These are phyloP conservation scores for Mycena kentingensis DNA, from an alignment of 768 basidiomycete genomes.

Conservation along the genomic window DNA sequence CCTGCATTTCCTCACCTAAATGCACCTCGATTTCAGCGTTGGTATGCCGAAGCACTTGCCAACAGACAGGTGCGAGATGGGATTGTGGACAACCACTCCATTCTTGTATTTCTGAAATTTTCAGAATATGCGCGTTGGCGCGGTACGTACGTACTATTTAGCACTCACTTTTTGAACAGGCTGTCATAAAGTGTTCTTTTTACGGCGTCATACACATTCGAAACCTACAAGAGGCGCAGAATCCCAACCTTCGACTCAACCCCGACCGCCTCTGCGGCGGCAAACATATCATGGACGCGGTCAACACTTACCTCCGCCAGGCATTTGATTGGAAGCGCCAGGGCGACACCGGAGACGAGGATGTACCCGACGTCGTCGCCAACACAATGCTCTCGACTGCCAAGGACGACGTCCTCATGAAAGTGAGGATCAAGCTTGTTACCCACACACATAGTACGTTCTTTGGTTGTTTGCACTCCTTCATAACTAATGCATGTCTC, in stretches of 20 bases:
- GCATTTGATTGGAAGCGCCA: not conserved
- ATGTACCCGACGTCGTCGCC: constrained; percentile 16
- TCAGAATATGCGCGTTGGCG: constrained; percentile 30
- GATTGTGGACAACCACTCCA: constrained; percentile 32
- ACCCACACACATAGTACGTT: constrained; percentile 4
- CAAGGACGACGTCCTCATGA: constrained; percentile 4
- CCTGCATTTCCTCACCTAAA: no score
- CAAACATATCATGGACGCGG: not conserved
- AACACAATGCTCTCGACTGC: constrained; percentile 8
- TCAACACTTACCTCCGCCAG: constrained; percentile 4
- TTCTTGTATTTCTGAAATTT: constrained; percentile 32
- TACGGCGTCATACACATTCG: constrained; percentile 3
- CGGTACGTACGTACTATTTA: constrained; percentile 25
- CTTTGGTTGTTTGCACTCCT: not conserved
- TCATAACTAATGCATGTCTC: no score
- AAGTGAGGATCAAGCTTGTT: constrained; percentile 1
- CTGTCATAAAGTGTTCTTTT: constrained; percentile 2
- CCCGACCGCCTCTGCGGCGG: not conserved
- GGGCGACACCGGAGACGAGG: constrained; percentile 2
- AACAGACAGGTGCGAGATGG: constrained; percentile 24
- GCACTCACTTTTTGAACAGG: not conserved
- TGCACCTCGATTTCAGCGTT: no score
- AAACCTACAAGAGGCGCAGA: not conserved
- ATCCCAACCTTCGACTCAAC: not conserved
- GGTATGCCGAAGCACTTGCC: constrained; percentile 7